These are phyloP conservation scores for Triticum dicoccoides DNA, from an alignment of 176 grass and related monocot species.

Conservation along the genomic window DNA sequence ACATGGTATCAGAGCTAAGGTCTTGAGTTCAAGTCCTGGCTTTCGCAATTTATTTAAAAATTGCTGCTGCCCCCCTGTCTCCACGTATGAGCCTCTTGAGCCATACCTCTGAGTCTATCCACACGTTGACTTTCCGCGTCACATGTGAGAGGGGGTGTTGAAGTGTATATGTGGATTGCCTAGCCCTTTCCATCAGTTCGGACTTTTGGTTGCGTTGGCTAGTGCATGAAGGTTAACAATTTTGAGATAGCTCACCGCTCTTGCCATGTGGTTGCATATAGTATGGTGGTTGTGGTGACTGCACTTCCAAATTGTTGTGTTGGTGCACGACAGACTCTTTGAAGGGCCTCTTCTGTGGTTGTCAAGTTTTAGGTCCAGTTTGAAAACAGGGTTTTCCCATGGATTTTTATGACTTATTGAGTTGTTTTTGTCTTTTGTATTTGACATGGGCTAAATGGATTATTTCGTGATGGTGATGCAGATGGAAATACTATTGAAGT, in stretches of 20 bases:
- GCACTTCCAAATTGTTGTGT: background rate
- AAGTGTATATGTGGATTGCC: too few relatives aligned
- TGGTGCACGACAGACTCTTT: background rate
- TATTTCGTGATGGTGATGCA: conserved; percentile 33
- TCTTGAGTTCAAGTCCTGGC: too few relatives aligned
- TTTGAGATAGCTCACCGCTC: background rate
- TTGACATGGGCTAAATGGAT: conserved; percentile 19
- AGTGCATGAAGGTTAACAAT: too few relatives aligned
- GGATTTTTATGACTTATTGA: background rate
- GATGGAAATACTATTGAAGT: conserved; percentile 97
- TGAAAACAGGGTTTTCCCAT: background rate
- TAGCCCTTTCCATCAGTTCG: too few relatives aligned
- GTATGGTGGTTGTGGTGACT: background rate
- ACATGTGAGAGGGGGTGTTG: too few relatives aligned
- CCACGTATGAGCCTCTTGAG: too few relatives aligned
- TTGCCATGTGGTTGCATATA: background rate
- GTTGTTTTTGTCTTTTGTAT: background rate
- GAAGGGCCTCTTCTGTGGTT: background rate
- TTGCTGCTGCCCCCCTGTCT: too few relatives aligned
- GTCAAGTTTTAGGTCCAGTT: background rate
- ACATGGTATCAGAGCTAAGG: too few relatives aligned
- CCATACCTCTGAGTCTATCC: too few relatives aligned
- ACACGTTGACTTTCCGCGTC: too few relatives aligned
- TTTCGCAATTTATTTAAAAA: too few relatives aligned
- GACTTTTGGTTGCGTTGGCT: too few relatives aligned